Evolutionary conservation across 1,139 yeast species (phyloP).

Genomic region (Scheffersomyces lignicola): DNA sequence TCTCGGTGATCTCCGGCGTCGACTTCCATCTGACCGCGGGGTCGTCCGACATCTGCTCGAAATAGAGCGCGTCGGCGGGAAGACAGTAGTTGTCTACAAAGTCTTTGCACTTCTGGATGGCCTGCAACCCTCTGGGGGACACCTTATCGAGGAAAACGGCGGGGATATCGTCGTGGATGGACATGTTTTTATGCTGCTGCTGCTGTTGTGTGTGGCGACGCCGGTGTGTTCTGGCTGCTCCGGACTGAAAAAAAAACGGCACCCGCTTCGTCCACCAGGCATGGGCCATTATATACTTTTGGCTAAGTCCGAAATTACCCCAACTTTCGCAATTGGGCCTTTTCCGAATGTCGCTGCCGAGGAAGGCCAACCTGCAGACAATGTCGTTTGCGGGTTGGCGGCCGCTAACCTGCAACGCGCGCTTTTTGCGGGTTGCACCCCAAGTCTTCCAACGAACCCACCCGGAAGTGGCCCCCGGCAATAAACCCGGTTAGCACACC

Average conservation of each 20-base stretch:
- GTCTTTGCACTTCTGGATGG: slow-evolving; percentile 48
- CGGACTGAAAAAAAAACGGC: slow-evolving; percentile 1
- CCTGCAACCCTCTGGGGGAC: slow-evolving; percentile 51
- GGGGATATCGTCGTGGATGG: slow-evolving; percentile 44
- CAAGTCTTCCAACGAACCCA: too few relatives aligned
- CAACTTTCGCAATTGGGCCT: too few relatives aligned
- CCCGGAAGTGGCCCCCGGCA: too few relatives aligned
- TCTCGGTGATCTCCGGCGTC: slow-evolving; percentile 53
- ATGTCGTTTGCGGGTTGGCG: too few relatives aligned
- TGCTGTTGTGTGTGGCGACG: background rate
- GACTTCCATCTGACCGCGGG: slow-evolving; percentile 49
- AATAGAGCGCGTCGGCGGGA: slow-evolving; percentile 55
- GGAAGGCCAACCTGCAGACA: too few relatives aligned
- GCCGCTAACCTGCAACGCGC: too few relatives aligned
- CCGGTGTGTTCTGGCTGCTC: background rate
- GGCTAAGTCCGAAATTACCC: too few relatives aligned
- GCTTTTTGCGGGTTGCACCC: too few relatives aligned
- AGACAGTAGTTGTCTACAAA: slow-evolving; percentile 62
- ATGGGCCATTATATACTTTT: too few relatives aligned
- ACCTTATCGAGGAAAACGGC: slow-evolving; percentile 44
- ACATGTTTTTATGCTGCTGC: slow-evolving; percentile 15
- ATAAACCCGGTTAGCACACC: too few relatives aligned
- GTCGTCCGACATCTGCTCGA: slow-evolving; percentile 38
- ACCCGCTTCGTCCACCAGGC: too few relatives aligned
- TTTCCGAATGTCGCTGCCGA: too few relatives aligned